These are phyloP conservation scores for Babesia bigemina DNA, from an alignment of 169 alveolate species.

Conservation along the genomic window DNA sequence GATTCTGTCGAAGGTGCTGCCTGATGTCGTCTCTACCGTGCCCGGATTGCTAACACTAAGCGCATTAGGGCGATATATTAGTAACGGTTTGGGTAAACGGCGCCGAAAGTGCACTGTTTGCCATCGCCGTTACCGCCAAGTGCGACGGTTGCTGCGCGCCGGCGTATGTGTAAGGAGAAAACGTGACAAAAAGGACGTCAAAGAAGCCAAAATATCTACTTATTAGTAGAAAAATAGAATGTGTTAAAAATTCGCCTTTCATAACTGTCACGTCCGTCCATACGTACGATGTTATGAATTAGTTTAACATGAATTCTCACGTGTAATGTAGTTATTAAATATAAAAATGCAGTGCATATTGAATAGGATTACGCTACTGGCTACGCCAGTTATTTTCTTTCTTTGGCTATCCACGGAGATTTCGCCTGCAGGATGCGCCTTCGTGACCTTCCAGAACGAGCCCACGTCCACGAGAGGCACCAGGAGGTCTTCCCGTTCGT, in stretches of 20 bases:
- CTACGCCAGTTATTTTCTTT: not conserved
- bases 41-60: too few species aligned
- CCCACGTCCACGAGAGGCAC: not conserved
- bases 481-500: not conserved
- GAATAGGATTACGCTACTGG: not conserved
- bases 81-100: too few species aligned
- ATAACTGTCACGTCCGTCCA: not conserved
- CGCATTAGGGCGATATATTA: too few species aligned
- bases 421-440: not conserved
- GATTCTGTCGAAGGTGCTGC: constrained; percentile 23
- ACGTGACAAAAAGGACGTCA: too few species aligned
- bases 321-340: not conserved
- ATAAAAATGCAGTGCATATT: not conserved
- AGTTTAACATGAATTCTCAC: not conserved
- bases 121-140: too few species aligned
- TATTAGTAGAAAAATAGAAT: too few species aligned
- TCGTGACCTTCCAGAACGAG: constrained; percentile 1
- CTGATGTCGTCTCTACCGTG: not conserved
- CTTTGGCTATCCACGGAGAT: not conserved
- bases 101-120: too few species aligned
- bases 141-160: too few species aligned
- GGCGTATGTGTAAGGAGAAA: too few species aligned
- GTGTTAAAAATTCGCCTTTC: not conserved
- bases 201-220: too few species aligned
- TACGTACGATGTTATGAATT: not conserved